Conservation (phyloP, 805 yeast species). For the Sugiyamaella americana region DNA sequence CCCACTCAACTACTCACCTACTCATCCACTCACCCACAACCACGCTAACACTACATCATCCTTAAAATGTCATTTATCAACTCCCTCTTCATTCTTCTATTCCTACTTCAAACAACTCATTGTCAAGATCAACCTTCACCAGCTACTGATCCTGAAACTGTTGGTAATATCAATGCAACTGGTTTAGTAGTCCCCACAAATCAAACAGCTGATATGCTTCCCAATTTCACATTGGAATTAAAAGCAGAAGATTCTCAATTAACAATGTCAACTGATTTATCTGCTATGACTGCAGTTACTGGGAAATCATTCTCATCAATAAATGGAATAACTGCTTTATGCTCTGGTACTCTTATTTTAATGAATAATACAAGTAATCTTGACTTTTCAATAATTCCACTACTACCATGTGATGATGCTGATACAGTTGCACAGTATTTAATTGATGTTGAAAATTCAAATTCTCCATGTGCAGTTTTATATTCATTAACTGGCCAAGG, state of each 20-base stretch:
- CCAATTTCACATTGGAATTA: constrained; percentile 14
- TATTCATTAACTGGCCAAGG: constrained; percentile 19
- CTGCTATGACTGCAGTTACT: constrained; percentile 18
- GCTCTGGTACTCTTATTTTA: constrained; percentile 17
- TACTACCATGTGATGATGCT: constrained; percentile 22
- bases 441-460: constrained; percentile 12
- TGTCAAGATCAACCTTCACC: too few species aligned
- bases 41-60: too few species aligned
- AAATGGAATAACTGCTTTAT: constrained; percentile 13
- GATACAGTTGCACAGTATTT: constrained; percentile 16
- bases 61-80: too few species aligned
- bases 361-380: constrained; percentile 5
- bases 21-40: too few species aligned
- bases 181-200: constrained; percentile 14
- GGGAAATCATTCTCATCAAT: constrained; percentile 8
- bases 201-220: constrained; percentile 6
- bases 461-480: constrained; percentile 21
- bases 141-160: constrained; percentile 2
- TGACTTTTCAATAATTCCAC: constrained; percentile 17
- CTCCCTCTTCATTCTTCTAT: too few species aligned
- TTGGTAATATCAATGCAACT: constrained; percentile 10
- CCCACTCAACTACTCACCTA: too few species aligned
- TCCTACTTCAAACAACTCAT: too few species aligned
- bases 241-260: constrained; percentile 7
- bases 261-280: constrained; percentile 15